Percentiles rank a stretch among this genome's conserved stretches.
These are phyloP conservation scores for Adansonia rubrostipa DNA, from an alignment of 441 rosid species.

Conservation along the genomic window DNA sequence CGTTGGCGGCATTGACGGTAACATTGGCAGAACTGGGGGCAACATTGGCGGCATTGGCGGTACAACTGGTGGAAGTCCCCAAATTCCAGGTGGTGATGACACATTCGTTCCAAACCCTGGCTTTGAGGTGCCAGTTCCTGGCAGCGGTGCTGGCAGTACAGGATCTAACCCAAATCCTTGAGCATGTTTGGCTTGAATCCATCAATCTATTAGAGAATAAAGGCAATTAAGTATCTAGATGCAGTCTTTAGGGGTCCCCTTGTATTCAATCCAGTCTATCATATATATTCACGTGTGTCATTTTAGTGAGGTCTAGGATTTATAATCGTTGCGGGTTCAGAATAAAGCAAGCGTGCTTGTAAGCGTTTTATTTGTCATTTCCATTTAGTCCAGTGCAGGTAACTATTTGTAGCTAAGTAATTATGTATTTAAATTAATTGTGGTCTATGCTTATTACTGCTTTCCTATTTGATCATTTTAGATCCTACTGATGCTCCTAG, in stretches of 20 bases:
- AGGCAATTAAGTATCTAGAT: background rate
- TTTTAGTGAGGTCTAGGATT: background rate
- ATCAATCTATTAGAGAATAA: background rate
- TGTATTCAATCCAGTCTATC: background rate
- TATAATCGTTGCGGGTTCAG: background rate
- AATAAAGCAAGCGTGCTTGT: background rate
- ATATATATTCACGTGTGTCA: background rate
- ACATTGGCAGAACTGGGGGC: constrained; percentile 30
- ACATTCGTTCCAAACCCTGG: constrained; percentile 61
- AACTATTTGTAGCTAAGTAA: background rate
- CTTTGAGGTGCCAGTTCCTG: constrained; percentile 52
- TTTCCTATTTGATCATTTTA: background rate
- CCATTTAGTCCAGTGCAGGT: background rate
- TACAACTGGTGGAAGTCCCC: constrained; percentile 26
- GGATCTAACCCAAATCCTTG: constrained; percentile 46
- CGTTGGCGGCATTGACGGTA: constrained; percentile 15
- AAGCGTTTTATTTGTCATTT: background rate
- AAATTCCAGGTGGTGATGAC: constrained; percentile 64
- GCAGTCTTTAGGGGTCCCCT: background rate
- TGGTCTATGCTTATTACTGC: background rate
- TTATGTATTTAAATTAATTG: background rate
- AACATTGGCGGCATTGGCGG: constrained; percentile 29
- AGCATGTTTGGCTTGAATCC: constrained; percentile 21
- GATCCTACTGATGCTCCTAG: background rate
- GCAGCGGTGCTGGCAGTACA: constrained; percentile 23